Percentiles rank a stretch among this genome's conserved stretches.
Evolutionary conservation across 1,284 basidiomycete genomes (phyloP).

Genomic region (Ceratobasidium sp.): DNA sequence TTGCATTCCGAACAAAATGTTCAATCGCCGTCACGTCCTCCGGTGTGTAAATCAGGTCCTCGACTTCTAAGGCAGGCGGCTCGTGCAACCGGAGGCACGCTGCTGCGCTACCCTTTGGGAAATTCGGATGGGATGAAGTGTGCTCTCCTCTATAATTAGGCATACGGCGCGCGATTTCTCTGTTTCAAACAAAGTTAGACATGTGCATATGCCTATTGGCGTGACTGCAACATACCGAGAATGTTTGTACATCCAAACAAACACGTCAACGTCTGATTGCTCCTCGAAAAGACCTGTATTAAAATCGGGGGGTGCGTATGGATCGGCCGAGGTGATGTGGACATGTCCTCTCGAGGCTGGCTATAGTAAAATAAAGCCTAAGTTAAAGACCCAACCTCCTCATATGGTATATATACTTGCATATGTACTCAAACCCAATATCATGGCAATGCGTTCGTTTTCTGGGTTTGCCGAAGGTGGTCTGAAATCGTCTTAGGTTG

Average conservation of each 20-base stretch:
- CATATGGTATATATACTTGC: background rate
- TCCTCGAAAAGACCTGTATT: slow-evolving; percentile 50
- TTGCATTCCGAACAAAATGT: slow-evolving; percentile 59
- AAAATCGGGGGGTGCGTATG: slow-evolving; percentile 50
- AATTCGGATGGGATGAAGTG: slow-evolving; percentile 63
- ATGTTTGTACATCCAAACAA: slow-evolving; percentile 71
- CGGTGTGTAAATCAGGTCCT: slow-evolving; percentile 66
- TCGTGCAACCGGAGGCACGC: slow-evolving; percentile 54
- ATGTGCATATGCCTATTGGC: too few species aligned
- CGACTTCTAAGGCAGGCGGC: slow-evolving; percentile 61
- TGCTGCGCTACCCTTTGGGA: slow-evolving; percentile 64
- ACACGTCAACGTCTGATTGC: slow-evolving; percentile 64
- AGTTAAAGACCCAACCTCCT: background rate
- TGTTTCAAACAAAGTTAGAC: slow-evolving; percentile 41
- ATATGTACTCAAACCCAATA: background rate
- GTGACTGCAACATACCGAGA: slow-evolving; percentile 53
- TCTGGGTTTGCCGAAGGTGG: slow-evolving; percentile 42
- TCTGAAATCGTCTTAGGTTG: slow-evolving; percentile 58
- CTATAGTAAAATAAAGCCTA: slow-evolving; percentile 11
- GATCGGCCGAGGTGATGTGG: slow-evolving; percentile 52
- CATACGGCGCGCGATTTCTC: slow-evolving; percentile 71
- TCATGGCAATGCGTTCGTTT: slow-evolving; percentile 2
- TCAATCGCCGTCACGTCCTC: slow-evolving; percentile 70
- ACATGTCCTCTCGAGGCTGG: slow-evolving; percentile 51
- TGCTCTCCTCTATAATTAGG: slow-evolving; percentile 65